Evolutionary conservation across 352 stramenopile genomes (phyloP).

Genomic region (Phytophthora chlamydospora): DNA sequence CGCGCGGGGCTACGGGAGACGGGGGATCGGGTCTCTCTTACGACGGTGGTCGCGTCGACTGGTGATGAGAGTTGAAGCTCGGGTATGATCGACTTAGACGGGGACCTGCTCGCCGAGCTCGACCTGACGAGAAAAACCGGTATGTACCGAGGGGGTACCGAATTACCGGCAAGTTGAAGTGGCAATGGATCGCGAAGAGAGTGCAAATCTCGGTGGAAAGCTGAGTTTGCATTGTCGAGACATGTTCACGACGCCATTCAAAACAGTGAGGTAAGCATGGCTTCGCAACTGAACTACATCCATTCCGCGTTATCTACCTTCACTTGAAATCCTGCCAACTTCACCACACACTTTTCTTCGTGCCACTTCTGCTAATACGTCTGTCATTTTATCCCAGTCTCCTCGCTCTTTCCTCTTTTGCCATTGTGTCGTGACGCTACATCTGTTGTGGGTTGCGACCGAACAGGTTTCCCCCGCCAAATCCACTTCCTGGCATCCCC

Average conservation of each 20-base stretch:
- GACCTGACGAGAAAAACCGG: background rate
- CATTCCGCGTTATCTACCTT: background rate
- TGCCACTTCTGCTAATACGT: too few relatives aligned
- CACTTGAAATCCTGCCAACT: background rate
- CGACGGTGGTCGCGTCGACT: slow-evolving; percentile 12
- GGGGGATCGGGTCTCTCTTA: background rate
- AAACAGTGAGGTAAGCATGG: too few relatives aligned
- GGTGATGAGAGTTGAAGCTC: slow-evolving; percentile 14
- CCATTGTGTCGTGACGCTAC: background rate
- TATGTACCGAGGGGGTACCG: background rate
- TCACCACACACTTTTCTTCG: background rate
- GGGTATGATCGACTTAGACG: background rate
- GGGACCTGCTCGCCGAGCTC: background rate
- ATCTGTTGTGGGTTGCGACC: slow-evolving; percentile 22
- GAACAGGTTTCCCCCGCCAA: slow-evolving; percentile 11
- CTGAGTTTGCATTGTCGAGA: background rate
- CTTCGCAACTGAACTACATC: too few relatives aligned
- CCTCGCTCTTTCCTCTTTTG: background rate
- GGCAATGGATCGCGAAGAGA: too few relatives aligned
- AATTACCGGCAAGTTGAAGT: too few relatives aligned
- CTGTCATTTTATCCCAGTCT: background rate
- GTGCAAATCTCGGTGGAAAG: background rate
- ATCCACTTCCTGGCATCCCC: slow-evolving; percentile 2
- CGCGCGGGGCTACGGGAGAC: background rate
- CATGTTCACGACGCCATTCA: too few relatives aligned